phyloP scores from a whole-genome alignment of 306 rosid genomes.

The Glycine soja region DNA sequence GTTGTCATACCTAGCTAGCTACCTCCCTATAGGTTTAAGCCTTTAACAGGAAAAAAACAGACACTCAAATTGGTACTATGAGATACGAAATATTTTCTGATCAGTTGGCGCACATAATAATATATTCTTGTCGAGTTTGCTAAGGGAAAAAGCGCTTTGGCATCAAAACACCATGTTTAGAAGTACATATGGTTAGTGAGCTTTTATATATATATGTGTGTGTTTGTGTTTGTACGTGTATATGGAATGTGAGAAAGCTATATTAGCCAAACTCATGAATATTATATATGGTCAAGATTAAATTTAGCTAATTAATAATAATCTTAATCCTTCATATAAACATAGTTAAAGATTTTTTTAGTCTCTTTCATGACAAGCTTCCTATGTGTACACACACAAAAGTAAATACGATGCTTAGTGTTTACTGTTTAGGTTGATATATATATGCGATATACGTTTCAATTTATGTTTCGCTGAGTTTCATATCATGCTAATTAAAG shows the following conservation, averaged over 20 bases:
- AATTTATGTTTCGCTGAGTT: neutral
- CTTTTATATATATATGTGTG: neutral
- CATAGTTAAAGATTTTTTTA: neutral
- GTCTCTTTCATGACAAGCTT: neutral
- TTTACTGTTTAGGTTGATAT: neutral
- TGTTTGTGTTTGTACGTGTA: neutral
- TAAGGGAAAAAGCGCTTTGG: constrained; percentile 23
- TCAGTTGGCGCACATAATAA: constrained; percentile 43
- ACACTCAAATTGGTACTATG: constrained; percentile 22
- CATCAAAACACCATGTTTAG: constrained; percentile 27
- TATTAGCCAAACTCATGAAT: neutral
- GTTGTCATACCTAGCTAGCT: constrained; percentile 44
- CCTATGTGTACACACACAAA: neutral
- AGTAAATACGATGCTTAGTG: neutral
- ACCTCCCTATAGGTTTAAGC: constrained; percentile 29
- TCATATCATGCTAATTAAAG: constrained; percentile 20
- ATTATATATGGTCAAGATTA: neutral
- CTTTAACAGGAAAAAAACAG: constrained; percentile 25
- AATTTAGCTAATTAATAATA: neutral
- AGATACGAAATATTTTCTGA: constrained; percentile 33
- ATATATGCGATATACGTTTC: constrained; percentile 1
- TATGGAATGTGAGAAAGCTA: neutral
- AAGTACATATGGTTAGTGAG: constrained; percentile 38
- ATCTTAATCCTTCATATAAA: neutral
- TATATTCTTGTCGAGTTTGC: constrained; percentile 4